phyloP scores from a whole-genome alignment of 2,329 filamentous ascomycete genomes.

The Dichotomopilus funicola region DNA sequence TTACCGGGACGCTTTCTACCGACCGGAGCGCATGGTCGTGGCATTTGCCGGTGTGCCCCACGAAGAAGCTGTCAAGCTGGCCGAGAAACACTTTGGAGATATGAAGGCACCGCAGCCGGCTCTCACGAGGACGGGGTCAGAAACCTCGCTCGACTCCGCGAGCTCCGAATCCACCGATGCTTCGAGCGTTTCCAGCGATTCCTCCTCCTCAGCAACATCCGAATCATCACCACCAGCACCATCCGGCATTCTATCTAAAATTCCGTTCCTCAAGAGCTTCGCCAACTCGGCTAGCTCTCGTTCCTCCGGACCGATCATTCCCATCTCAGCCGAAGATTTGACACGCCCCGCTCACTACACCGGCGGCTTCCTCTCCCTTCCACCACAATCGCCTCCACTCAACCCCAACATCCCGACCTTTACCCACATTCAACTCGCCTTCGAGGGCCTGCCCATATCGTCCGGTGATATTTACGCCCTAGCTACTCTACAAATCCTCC shows the following conservation, averaged over 20 bases:
- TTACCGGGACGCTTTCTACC: constrained; percentile 79
- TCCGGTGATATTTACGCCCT: constrained; percentile 94
- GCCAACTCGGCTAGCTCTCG: constrained; percentile 61
- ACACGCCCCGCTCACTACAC: constrained; percentile 72
- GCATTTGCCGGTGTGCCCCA: constrained; percentile 92
- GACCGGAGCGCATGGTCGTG: constrained; percentile 84
- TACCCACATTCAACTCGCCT: constrained; percentile 90
- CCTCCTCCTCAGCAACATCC: constrained; percentile 28
- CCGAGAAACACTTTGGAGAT: constrained; percentile 83
- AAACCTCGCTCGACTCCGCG: constrained; percentile 45
- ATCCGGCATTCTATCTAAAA: constrained; percentile 64
- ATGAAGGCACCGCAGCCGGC: constrained; percentile 58
- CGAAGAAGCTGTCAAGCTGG: constrained; percentile 66
- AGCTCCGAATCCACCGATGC: constrained; percentile 30
- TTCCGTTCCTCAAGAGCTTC: constrained; percentile 81
- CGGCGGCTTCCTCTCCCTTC: constrained; percentile 83
- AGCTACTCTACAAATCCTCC: constrained; percentile 88
- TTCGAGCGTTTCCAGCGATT: constrained; percentile 27
- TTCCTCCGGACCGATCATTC: constrained; percentile 35
- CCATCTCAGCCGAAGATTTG: constrained; percentile 49
- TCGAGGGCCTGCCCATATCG: constrained; percentile 86
- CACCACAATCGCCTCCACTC: constrained; percentile 67
- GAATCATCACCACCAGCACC: constrained; percentile 32
- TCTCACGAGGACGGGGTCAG: constrained; percentile 50
- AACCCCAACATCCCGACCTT: constrained; percentile 74